A percentile compares a stretch with the other conserved stretches of the same genome.
Evolutionary conservation across 306 rosid species (phyloP).

Genomic region (Prunus mongolica): DNA sequence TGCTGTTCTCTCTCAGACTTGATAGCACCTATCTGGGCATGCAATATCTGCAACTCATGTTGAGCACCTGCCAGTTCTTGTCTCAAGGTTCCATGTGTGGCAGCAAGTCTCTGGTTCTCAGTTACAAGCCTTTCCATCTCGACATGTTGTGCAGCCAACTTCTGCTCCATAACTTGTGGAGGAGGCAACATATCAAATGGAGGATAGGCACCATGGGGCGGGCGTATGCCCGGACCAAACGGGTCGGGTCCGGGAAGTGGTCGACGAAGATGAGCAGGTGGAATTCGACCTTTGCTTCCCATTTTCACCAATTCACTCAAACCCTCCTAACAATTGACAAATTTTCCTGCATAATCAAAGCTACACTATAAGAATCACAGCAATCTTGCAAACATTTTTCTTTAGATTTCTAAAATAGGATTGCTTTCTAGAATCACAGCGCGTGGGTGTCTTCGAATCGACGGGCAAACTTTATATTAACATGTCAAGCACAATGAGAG

Average conservation of each 20-base stretch:
- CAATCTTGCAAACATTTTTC: neutral
- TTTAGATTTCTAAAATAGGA: neutral
- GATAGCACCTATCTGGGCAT: constrained; percentile 58
- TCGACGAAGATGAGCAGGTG: constrained; percentile 62
- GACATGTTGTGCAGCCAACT: constrained; percentile 78
- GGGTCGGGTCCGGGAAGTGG: constrained; percentile 62
- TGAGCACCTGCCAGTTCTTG: constrained; percentile 89
- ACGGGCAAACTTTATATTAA: too few species aligned
- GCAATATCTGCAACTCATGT: constrained; percentile 80
- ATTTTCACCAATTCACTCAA: constrained; percentile 16
- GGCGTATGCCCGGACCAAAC: constrained; percentile 43
- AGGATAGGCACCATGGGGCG: constrained; percentile 39
- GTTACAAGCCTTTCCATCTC: constrained; percentile 81
- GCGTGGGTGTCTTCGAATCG: neutral
- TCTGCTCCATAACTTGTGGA: constrained; percentile 86
- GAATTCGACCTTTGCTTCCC: constrained; percentile 94
- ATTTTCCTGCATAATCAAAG: neutral
- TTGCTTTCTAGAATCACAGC: neutral
- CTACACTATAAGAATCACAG: neutral
- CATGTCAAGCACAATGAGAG: too few species aligned
- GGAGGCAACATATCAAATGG: constrained; percentile 71
- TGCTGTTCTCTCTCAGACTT: constrained; percentile 85
- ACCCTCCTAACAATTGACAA: constrained; percentile 2
- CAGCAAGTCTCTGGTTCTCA: constrained; percentile 83
- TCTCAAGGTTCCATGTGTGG: constrained; percentile 71